Base-by-base conservation (phyloP, 495 filamentous ascomycete genomes). In the Talaromyces adpressus region DNA sequence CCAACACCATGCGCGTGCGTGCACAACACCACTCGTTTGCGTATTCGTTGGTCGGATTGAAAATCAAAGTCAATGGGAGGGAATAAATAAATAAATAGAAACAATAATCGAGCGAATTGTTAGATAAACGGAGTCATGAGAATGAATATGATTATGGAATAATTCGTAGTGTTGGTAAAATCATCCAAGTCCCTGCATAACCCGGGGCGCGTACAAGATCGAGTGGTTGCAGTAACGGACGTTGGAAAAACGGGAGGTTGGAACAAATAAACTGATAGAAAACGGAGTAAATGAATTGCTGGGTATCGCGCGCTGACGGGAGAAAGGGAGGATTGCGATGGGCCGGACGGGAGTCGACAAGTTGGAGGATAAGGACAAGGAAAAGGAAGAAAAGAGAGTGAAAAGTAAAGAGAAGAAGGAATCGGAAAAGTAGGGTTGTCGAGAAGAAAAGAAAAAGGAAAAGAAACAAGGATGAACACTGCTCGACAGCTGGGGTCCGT, bases 331-430 rank as follows among this genome's bases (percentile, higher is more conserved):
- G 8, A 20, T 49, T 20, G 18, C 16, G 45, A 49, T 20, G n/a
- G 22, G 11, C 22, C 51, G 29, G 34, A 51, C 27, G 54, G 32
- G 58, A 63, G 57, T 27, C 45, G 47, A 52, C 14, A 29, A 30
- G 25, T 62, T 58, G 62, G 59, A 58, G 45, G 57, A 64, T 18
- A 7, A 66, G n/a, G 29, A 61, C 20, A 32, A 20, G 25, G 23
- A 45, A 59, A 69, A 68, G 69, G 73, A 74, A 69, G 61, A 69
- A 68, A 70, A 74, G 74, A 69, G 72, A 67, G 71, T 65, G 70
- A 72, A 73, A 68, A 69, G 73, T 62, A 64, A 69, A 72, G 73
- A 62, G 25, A 34, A 66, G 32, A 51, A 7, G 23, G 22, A 36
- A 63, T 20, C 20, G 47, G 54, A 58, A 63, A 59, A 30, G 63